Conservation (phyloP, 208 protist species). For the Naegleria gruberi region DNA sequence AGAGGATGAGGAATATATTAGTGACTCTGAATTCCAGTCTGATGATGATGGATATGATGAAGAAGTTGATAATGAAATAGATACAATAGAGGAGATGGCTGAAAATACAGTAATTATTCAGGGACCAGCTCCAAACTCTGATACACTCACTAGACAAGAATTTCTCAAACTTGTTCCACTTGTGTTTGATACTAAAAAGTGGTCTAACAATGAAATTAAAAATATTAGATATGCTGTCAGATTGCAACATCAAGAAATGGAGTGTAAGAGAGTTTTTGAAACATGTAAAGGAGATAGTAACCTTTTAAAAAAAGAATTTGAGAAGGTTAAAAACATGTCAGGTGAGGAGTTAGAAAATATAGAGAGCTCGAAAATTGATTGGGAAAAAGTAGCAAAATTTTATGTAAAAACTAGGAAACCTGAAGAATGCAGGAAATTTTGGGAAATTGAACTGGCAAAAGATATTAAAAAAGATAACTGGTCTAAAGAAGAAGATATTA, state of each 20-base stretch:
- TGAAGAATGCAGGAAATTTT: slow-evolving; percentile 41
- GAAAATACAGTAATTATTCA: neutral
- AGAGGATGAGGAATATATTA: neutral
- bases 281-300: neutral
- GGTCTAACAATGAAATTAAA: neutral
- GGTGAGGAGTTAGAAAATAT: slow-evolving; percentile 35
- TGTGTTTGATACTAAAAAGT: neutral
- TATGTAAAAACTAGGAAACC: slow-evolving; percentile 28
- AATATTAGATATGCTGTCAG: neutral
- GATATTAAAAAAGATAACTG: slow-evolving; percentile 37
- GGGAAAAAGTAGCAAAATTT: slow-evolving; percentile 29
- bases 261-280: neutral
- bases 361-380: slow-evolving; percentile 35
- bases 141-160: neutral
- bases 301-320: slow-evolving; percentile 25
- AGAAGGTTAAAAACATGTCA: slow-evolving; percentile 27
- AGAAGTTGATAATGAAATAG: neutral
- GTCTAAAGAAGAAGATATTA: slow-evolving; percentile 44
- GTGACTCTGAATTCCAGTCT: neutral
- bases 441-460: slow-evolving; percentile 34
- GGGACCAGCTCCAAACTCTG: neutral
- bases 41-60: neutral
- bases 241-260: slow-evolving; percentile 2
- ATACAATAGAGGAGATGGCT: neutral
- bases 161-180: neutral